Percentiles rank a stretch among this genome's conserved stretches.
phyloP scores from a whole-genome alignment of 192 early-diverging fungal species.

The Coemansia sp. region DNA sequence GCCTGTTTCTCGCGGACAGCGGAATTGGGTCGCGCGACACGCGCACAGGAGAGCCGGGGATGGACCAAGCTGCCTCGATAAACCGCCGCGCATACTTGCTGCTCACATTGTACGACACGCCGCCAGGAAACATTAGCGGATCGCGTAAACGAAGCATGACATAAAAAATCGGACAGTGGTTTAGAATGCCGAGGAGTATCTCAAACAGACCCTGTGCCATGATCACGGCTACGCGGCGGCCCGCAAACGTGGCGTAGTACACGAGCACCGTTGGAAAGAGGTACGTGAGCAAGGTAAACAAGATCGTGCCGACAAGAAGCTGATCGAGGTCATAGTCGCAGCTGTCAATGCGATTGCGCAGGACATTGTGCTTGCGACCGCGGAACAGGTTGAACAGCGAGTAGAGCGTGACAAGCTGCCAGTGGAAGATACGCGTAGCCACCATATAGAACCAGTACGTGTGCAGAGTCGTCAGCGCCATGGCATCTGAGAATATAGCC shows the following conservation, averaged over 20 bases:
- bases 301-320: constrained; percentile 86
- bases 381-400: constrained; percentile 91
- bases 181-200: constrained; percentile 81
- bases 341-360: constrained; percentile 88
- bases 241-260: constrained; percentile 87
- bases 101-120: constrained; percentile 43
- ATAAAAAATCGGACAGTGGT: constrained; percentile 96
- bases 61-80: constrained; percentile 44
- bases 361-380: constrained; percentile 71
- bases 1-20: constrained; percentile 29
- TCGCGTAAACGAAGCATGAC: constrained; percentile 86
- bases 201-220: constrained; percentile 79
- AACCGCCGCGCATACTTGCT: constrained; percentile 21
- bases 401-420: constrained; percentile 81
- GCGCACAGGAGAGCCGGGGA: constrained; percentile 39
- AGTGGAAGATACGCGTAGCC: constrained; percentile 87
- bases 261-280: constrained; percentile 93
- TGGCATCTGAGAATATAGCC: constrained; percentile 77
- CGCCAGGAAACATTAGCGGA: constrained; percentile 81
- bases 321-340: constrained; percentile 96
- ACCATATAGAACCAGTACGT: constrained; percentile 96
- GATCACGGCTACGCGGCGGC: constrained; percentile 78
- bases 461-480: constrained; percentile 84
- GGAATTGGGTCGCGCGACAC: constrained; percentile 48
- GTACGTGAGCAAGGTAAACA: constrained; percentile 91